phyloP scores from a whole-genome alignment of 441 rosid genomes.

The Croton laevigatus region DNA sequence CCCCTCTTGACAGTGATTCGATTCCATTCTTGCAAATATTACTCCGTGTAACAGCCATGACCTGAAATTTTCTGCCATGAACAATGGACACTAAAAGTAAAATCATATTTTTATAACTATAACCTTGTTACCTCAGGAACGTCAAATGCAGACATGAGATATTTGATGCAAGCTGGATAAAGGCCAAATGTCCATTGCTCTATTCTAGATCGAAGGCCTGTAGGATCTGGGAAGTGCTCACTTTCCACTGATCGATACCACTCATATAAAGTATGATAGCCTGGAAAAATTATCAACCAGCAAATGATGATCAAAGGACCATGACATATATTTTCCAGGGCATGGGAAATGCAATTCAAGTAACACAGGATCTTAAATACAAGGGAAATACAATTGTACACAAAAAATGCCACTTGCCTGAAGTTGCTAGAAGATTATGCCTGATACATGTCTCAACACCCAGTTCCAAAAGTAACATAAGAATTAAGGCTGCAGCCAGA shows the following conservation, averaged over 20 bases:
- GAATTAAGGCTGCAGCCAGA: conserved; percentile 81
- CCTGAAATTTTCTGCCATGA: conserved; percentile 45
- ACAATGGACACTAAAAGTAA: not conserved
- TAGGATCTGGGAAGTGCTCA: conserved; percentile 98
- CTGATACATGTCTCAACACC: conserved; percentile 89
- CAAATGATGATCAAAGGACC: conserved; percentile 13
- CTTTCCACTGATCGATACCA: conserved; percentile 94
- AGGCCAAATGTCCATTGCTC: conserved; percentile 99
- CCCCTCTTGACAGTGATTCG: conserved; percentile 78
- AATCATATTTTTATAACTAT: conserved; percentile 3
- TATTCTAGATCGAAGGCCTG: conserved; percentile 92
- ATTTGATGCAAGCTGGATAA: conserved; percentile 98
- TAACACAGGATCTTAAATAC: not conserved
- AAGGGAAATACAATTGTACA: not conserved
- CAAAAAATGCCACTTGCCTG: conserved; percentile 44
- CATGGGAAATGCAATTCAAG: not conserved
- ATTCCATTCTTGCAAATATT: conserved; percentile 85
- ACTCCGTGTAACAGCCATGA: conserved; percentile 92
- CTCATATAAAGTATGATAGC: conserved; percentile 90
- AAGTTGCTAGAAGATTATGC: conserved; percentile 89
- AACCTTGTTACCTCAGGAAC: conserved; percentile 79
- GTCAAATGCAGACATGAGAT: conserved; percentile 98
- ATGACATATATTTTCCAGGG: conserved; percentile 2
- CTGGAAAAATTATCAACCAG: conserved; percentile 37
- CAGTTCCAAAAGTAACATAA: conserved; percentile 88